Percentiles rank a stretch among this genome's conserved stretches.
Conservation (phyloP, 2,329 filamentous ascomycete genomes). For the Pezicula radicicola region DNA sequence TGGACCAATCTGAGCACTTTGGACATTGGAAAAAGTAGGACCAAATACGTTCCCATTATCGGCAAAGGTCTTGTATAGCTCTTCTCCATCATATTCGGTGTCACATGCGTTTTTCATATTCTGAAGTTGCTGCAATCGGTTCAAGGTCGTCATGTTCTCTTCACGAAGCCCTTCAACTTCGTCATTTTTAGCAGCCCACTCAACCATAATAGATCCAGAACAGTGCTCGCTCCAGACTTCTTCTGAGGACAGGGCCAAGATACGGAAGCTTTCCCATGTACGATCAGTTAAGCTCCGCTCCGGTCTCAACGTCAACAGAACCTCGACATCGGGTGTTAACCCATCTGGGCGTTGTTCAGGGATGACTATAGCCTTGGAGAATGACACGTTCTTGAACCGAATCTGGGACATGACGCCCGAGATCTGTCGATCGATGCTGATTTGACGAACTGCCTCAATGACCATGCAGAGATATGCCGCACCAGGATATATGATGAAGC, state of each 20-base stretch:
- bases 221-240: slow-evolving; percentile 3
- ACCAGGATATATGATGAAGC: slow-evolving; percentile 46
- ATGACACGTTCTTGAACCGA: slow-evolving; percentile 2
- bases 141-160: slow-evolving; percentile 1
- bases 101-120: not conserved
- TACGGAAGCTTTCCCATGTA: not conserved
- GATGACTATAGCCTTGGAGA: slow-evolving; percentile 3
- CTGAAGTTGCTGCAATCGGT: no score
- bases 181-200: not conserved
- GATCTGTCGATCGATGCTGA: slow-evolving; percentile 1
- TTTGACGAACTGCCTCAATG: slow-evolving; percentile 34
- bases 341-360: not conserved
- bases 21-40: slow-evolving; percentile 2
- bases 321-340: not conserved
- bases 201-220: slow-evolving; percentile 1
- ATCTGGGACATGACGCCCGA: not conserved
- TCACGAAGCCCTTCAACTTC: not conserved
- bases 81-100: not conserved
- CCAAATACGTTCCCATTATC: slow-evolving; percentile 3
- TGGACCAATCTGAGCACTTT: not conserved
- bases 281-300: no score
- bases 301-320: not conserved
- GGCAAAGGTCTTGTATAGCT: slow-evolving; percentile 2
- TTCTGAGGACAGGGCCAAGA: not conserved
- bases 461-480: slow-evolving; percentile 49